These are phyloP conservation scores for Aspergillus cristatus DNA, from an alignment of 495 filamentous ascomycete genomes.

Conservation along the genomic window DNA sequence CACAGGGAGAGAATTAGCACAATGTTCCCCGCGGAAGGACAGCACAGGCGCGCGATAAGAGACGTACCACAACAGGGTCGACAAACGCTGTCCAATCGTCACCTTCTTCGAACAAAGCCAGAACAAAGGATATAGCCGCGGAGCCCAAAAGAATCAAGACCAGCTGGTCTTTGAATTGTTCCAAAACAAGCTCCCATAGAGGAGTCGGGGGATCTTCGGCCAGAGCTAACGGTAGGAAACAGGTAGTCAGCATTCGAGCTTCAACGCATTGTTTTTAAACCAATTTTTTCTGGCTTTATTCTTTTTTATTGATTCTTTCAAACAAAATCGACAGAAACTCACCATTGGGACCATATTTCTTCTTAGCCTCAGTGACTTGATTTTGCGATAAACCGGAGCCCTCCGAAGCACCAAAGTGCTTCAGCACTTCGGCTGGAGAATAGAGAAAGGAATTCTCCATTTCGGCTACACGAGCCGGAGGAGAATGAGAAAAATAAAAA, in stretches of 20 bases:
- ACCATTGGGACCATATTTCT: slow-evolving; percentile 83
- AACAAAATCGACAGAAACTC: slow-evolving; percentile 25
- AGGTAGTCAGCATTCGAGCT: slow-evolving; percentile 9
- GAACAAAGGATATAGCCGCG: slow-evolving; percentile 85
- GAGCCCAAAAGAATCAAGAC: slow-evolving; percentile 92
- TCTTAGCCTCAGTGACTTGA: slow-evolving; percentile 53
- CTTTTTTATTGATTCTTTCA: no score
- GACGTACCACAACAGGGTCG: slow-evolving; percentile 81
- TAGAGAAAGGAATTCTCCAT: slow-evolving; percentile 80
- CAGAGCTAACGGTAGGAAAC: slow-evolving; percentile 51
- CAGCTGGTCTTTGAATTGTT: slow-evolving; percentile 99
- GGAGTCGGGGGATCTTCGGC: slow-evolving; percentile 97
- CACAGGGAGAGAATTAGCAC: slow-evolving; percentile 6
- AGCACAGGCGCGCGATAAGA: no score
- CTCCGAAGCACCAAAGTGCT: slow-evolving; percentile 61
- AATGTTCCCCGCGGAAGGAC: no score
- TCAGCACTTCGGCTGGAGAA: slow-evolving; percentile 58
- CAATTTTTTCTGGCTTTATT: not conserved
- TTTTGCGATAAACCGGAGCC: slow-evolving; percentile 56
- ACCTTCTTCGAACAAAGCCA: slow-evolving; percentile 88
- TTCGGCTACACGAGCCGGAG: slow-evolving; percentile 6
- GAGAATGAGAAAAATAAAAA: slow-evolving; percentile 10
- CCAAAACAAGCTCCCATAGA: slow-evolving; percentile 88
- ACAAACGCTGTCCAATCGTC: slow-evolving; percentile 98
- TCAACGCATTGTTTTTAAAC: not conserved